Evolutionary conservation across 164 flowering plant genomes (phyloP), one percentile per base, ranked within the genome.

Genomic region (Stephania japonica): DNA sequence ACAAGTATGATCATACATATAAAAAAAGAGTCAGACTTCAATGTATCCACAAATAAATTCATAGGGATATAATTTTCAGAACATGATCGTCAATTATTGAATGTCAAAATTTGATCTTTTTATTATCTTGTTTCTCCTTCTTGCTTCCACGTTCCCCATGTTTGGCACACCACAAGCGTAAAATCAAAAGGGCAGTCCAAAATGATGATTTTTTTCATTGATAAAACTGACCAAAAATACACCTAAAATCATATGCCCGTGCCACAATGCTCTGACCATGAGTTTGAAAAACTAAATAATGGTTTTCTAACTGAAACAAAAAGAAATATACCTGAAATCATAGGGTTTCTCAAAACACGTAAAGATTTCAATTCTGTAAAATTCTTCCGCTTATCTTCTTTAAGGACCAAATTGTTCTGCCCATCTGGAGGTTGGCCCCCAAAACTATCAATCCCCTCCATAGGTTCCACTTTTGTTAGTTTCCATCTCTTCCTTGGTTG

Each of bases 401-500:
- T 72, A 70, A 72, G 42, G 73, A 44, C 49, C 23, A 25, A 13
- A 79, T 77, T 64, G 65, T 50, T 41, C 18, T 75, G 73, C 14
- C 77, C 77, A 74, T 3, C 6, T 62, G 80, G 25, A 43, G 80
- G 56, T 19, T 25, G 77, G 67, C 78, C 77, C 72, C 71, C 78
- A 12, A 71, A 70, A 49, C 24, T 75, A 77, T 75, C 70, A 32
- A 19, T 65, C 67, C 75, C 78, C 41, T 75, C 84, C 24, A 68
- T 67, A 69, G 26, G 42, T 47, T 79, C 80, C 68, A 38, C 73
- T 77, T 80, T 83, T 27, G 75, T 66, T 41, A 75, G 50, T 74
- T 76, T 78, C 88, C 86, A 83, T 73, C 75, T 80, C 77, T 73
- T 82, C 77, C 81, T 80, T 47, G 77, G 59, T 77, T 81, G 81